These are phyloP conservation scores for Dorcoceras hygrometricum DNA, from an alignment of 257 asterid genomes.

Conservation along the genomic window DNA sequence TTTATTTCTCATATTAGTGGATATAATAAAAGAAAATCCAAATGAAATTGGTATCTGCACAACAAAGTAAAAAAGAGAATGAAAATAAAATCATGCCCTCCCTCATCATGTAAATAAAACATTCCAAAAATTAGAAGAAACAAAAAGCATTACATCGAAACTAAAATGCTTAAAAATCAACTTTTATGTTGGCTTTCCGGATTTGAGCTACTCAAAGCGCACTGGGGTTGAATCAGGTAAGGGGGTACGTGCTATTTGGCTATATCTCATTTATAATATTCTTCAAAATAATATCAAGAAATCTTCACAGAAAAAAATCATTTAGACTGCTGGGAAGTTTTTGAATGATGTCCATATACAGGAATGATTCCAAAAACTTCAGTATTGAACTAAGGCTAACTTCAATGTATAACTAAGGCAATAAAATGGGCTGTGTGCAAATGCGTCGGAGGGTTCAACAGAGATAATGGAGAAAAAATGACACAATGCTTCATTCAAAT, in stretches of 20 bases:
- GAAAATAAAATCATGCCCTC: background rate
- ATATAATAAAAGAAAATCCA: background rate
- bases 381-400: background rate
- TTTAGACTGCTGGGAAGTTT: background rate
- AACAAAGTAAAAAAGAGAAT: background rate
- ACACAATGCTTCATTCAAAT: conserved; percentile 3
- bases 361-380: background rate
- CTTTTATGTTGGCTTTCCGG: conserved; percentile 1
- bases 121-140: background rate
- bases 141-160: background rate
- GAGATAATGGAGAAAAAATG: conserved; percentile 12
- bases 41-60: background rate
- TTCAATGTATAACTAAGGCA: background rate
- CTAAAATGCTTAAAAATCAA: background rate
- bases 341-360: background rate
- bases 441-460: background rate
- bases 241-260: background rate
- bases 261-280: background rate
- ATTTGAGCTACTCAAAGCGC: conserved; percentile 1
- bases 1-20: background rate
- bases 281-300: background rate
- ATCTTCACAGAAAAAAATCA: background rate
- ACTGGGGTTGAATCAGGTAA: background rate
- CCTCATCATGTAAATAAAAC: background rate
- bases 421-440: conserved; percentile 13